Evolutionary conservation across 2,329 filamentous ascomycete species (phyloP).

Genomic region (Alternaria sp.): DNA sequence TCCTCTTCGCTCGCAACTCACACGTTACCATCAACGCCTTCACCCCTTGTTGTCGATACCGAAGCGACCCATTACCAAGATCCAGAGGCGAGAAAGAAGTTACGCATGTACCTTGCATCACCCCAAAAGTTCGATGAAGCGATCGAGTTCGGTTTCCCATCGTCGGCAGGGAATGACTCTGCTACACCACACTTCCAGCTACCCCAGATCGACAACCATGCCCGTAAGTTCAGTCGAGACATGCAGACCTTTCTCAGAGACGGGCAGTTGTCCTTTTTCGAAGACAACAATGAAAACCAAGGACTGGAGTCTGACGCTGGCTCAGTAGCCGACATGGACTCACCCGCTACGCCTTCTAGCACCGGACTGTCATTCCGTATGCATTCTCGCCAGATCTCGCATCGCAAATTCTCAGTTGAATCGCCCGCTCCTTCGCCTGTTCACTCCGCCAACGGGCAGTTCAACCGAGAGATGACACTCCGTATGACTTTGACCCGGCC

Average conservation of each 20-base stretch:
- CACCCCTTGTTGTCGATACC: conserved; percentile 63
- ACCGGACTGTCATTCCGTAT: conserved; percentile 44
- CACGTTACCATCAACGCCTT: conserved; percentile 39
- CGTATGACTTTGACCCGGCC: conserved; percentile 94
- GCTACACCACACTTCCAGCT: conserved; percentile 38
- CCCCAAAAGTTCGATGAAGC: conserved; percentile 96
- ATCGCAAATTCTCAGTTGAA: conserved; percentile 45
- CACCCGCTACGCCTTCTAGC: conserved; percentile 51
- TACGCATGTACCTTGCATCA: conserved; percentile 85
- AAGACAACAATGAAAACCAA: conserved; percentile 43
- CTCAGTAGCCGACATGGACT: conserved; percentile 46
- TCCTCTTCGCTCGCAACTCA: conserved; percentile 42
- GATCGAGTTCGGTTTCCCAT: conserved; percentile 90
- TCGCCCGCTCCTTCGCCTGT: conserved; percentile 37
- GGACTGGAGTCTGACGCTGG: conserved; percentile 46
- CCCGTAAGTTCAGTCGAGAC: conserved; percentile 58
- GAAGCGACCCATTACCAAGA: conserved; percentile 87
- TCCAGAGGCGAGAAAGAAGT: conserved; percentile 84
- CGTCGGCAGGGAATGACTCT: conserved; percentile 48
- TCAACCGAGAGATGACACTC: conserved; percentile 88
- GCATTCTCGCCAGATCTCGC: conserved; percentile 43
- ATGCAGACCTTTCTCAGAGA: conserved; percentile 68
- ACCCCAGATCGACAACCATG: conserved; percentile 49
- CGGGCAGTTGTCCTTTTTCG: conserved; percentile 60
- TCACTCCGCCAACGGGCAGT: conserved; percentile 31